phyloP scores from a whole-genome alignment of 345 rosid genomes.

The Alliaria petiolata region DNA sequence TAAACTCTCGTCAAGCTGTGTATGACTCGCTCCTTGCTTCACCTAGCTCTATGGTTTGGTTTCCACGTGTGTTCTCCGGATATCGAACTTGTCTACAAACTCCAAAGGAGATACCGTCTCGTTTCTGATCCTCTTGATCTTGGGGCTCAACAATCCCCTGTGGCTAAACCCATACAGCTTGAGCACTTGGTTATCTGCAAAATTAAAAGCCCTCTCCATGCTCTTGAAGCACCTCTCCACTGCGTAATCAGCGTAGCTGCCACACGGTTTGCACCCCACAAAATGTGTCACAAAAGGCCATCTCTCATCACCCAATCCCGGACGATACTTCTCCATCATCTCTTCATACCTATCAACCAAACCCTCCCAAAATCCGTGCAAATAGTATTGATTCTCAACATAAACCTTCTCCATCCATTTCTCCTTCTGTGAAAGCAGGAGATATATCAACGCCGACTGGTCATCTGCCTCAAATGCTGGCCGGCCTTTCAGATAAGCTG shows the following conservation, averaged over 20 bases:
- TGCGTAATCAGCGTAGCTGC: slow-evolving; percentile 86
- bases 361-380: slow-evolving; percentile 92
- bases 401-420: slow-evolving; percentile 84
- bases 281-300: slow-evolving; percentile 99
- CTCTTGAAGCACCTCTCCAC: slow-evolving; percentile 79
- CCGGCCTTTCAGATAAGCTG: slow-evolving; percentile 79
- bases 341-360: slow-evolving; percentile 89
- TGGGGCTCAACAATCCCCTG: slow-evolving; percentile 82
- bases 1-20: not conserved
- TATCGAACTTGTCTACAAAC: slow-evolving; percentile 69
- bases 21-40: not conserved
- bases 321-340: slow-evolving; percentile 91
- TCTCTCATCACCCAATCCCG: slow-evolving; percentile 93
- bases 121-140: slow-evolving; percentile 77
- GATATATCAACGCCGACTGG: slow-evolving; percentile 86
- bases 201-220: slow-evolving; percentile 97
- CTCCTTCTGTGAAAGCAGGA: slow-evolving; percentile 73
- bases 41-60: slow-evolving; percentile 36
- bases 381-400: slow-evolving; percentile 82
- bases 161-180: slow-evolving; percentile 81
- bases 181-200: slow-evolving; percentile 93
- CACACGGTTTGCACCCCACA: slow-evolving; percentile 96
- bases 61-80: slow-evolving; percentile 44
- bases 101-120: slow-evolving; percentile 69
- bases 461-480: slow-evolving; percentile 93